These are phyloP conservation scores for Agrocybe praecox DNA, from an alignment of 768 basidiomycete genomes.

Conservation along the genomic window DNA sequence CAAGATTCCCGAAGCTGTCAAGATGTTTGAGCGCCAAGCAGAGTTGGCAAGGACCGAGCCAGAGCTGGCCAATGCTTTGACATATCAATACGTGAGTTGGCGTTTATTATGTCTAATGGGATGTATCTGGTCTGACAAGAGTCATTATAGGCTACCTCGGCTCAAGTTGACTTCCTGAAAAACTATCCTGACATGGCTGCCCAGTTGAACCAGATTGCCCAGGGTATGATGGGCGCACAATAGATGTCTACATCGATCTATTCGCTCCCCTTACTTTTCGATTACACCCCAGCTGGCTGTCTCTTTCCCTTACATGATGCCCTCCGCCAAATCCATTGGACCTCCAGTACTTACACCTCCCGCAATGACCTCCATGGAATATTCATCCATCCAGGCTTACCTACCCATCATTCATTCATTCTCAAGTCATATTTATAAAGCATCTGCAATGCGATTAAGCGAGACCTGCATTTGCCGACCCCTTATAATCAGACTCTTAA, in stretches of 20 bases:
- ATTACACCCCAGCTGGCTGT: not conserved
- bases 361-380: not conserved
- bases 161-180: constrained; percentile 82
- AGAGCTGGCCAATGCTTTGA: constrained; percentile 79
- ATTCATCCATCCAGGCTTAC: not conserved
- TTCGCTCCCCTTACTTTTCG: not conserved
- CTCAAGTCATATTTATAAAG: not conserved
- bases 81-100: constrained; percentile 72
- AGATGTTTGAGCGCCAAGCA: constrained; percentile 83
- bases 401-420: not conserved
- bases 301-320: too few species aligned
- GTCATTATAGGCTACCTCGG: constrained; percentile 66
- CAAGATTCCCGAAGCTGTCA: constrained; percentile 82
- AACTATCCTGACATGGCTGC: constrained; percentile 85
- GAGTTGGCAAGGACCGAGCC: constrained; percentile 89
- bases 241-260: not conserved
- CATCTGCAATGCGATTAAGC: not conserved
- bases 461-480: not conserved
- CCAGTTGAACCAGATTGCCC: constrained; percentile 53
- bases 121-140: not conserved
- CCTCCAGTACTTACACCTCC: not conserved
- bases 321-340: not conserved
- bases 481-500: not conserved
- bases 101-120: not conserved
- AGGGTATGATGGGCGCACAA: constrained; percentile 24